These are phyloP conservation scores for Calonectria pseudoreteaudii DNA, from an alignment of 2,329 filamentous ascomycete genomes.

Conservation along the genomic window DNA sequence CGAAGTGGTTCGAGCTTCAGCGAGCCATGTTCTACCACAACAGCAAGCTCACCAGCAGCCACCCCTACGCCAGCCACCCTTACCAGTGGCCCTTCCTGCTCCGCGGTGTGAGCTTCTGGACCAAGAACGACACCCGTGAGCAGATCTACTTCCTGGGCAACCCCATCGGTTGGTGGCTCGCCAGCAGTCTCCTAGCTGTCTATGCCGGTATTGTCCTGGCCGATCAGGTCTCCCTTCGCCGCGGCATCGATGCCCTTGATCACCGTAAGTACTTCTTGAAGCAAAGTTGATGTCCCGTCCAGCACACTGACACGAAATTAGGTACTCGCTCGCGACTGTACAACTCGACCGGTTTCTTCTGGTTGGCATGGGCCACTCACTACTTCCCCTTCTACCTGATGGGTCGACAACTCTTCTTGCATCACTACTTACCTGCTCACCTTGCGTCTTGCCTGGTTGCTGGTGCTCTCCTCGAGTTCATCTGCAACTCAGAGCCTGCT, in stretches of 20 bases:
- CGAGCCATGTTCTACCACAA: conserved; percentile 99
- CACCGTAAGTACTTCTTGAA: conserved; percentile 74
- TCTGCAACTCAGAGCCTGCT: conserved; percentile 89
- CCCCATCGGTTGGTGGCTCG: conserved; percentile 96
- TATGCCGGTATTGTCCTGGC: conserved; percentile 92
- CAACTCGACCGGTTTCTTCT: conserved; percentile 99
- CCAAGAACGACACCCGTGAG: conserved; percentile 90
- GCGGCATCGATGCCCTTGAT: conserved; percentile 93
- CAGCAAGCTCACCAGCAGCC: conserved; percentile 95
- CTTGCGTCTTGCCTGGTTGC: conserved; percentile 91
- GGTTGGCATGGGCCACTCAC: conserved; percentile 96
- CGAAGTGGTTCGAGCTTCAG: conserved; percentile 96
- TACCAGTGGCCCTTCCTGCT: conserved; percentile 99
- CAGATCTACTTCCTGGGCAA: conserved; percentile 99
- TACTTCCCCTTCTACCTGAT: conserved; percentile 98
- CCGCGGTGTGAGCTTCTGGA: conserved; percentile 99
- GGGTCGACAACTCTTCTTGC: conserved; percentile 97
- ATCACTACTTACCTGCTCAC: conserved; percentile 97
- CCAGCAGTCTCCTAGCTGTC: conserved; percentile 90
- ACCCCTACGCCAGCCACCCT: conserved; percentile 94
- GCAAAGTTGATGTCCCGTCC: background rate
- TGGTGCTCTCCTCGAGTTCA: conserved; percentile 91
- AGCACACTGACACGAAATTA: conserved; percentile 52
- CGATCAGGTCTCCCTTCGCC: conserved; percentile 92
- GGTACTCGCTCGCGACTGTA: conserved; percentile 94